Evolutionary conservation across 78 protist genomes (phyloP).

Genomic region (Bodo saltans): DNA sequence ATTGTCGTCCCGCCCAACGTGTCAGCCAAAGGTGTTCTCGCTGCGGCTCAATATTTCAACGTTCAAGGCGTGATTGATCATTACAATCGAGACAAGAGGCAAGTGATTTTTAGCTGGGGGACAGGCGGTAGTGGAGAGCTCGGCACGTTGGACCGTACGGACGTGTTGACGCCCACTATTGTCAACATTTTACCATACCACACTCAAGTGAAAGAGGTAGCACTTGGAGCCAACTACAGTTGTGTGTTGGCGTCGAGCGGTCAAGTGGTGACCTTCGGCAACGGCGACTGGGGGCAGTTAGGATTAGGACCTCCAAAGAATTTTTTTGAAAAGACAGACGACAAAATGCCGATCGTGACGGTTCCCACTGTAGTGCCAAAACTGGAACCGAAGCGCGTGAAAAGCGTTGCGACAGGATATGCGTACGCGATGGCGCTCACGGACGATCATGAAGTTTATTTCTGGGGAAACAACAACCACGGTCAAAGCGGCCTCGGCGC

Average conservation of each 20-base stretch:
- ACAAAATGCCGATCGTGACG: background rate
- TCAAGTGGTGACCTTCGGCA: background rate
- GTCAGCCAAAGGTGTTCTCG: background rate
- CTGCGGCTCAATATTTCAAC: background rate
- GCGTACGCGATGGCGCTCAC: constrained; percentile 1
- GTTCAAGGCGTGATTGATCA: background rate
- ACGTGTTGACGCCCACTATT: background rate
- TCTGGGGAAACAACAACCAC: background rate
- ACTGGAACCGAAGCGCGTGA: background rate
- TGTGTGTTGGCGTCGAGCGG: background rate
- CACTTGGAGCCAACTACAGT: background rate
- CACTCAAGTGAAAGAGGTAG: background rate
- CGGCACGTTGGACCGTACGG: background rate
- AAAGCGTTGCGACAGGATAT: background rate
- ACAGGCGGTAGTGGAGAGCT: background rate
- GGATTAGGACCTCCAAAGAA: background rate
- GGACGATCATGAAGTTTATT: background rate
- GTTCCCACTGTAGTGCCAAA: background rate
- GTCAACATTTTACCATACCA: background rate
- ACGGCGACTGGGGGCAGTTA: background rate
- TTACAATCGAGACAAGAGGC: background rate
- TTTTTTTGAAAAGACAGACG: background rate
- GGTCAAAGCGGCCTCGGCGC: background rate
- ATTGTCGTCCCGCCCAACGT: background rate
- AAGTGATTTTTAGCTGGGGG: background rate